A percentile compares a stretch with the other conserved stretches of the same genome.
Conservation (phyloP, 106 monocot species). For the Dendrobium huoshanense region DNA sequence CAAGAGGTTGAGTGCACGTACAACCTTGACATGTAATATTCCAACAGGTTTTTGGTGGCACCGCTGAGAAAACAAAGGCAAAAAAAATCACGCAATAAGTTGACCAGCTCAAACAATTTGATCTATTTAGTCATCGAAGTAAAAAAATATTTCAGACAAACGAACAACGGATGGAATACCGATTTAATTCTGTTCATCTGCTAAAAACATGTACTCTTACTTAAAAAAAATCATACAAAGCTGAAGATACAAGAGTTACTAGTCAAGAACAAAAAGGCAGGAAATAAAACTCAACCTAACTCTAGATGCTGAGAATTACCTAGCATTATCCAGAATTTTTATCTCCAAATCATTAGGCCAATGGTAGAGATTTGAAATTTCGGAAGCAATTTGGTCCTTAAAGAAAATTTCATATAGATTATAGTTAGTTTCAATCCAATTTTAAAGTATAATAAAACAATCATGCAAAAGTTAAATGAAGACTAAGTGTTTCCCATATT, state of each 20-base stretch:
- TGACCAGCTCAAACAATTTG: neutral
- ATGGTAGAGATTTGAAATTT: constrained; percentile 66
- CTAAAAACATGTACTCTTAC: no score
- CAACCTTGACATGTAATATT: constrained; percentile 74
- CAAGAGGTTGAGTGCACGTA: constrained; percentile 67
- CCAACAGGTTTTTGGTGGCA: constrained; percentile 82
- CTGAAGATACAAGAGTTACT: no score
- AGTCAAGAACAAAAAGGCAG: no score
- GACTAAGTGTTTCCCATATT: neutral
- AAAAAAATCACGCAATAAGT: neutral
- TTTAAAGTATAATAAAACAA: neutral
- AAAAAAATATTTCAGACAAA: no score
- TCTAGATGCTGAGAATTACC: constrained; percentile 23
- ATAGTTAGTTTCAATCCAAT: constrained; percentile 1
- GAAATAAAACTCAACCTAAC: no score
- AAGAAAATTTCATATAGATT: neutral
- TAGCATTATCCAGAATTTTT: constrained; percentile 50
- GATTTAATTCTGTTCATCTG: no score
- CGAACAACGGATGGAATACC: no score
- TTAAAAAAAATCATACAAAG: no score
- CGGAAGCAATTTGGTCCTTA: constrained; percentile 35
- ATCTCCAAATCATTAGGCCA: constrained; percentile 64
- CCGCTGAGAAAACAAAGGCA: constrained; percentile 29
- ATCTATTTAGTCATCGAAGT: no score
- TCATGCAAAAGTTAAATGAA: neutral